Conservation (phyloP, 2,329 filamentous ascomycete species). For the Fusarium citri region DNA sequence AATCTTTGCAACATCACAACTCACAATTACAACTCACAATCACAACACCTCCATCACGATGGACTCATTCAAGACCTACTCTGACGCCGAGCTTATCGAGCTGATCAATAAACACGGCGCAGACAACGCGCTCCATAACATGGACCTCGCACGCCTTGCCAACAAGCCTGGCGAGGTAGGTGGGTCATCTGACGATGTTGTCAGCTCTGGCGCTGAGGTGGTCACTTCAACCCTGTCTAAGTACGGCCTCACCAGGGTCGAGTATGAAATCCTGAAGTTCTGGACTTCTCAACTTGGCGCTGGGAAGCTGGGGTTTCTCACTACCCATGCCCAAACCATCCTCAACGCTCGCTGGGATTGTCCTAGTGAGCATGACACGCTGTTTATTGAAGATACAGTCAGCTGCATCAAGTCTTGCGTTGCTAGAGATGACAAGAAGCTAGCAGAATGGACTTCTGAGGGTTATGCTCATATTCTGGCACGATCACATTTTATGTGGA, state of each 20-base stretch:
- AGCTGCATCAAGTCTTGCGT: neutral
- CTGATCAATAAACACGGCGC: slow-evolving; percentile 2
- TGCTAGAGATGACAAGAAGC: neutral
- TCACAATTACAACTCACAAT: neutral
- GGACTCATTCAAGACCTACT: neutral
- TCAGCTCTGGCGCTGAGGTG: too few species aligned
- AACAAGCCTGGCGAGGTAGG: neutral
- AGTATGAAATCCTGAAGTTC: neutral
- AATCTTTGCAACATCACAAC: neutral
- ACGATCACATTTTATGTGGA: neutral
- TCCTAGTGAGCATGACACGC: fast-evolving
- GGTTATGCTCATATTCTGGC: neutral
- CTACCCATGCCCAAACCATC: neutral
- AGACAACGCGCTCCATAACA: neutral
- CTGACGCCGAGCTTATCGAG: neutral
- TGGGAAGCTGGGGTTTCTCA: neutral
- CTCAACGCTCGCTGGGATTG: fast-evolving
- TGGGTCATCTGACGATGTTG: neutral
- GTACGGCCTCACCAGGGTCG: neutral
- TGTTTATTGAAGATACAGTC: neutral
- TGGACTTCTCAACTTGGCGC: neutral
- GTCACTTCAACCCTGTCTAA: too few species aligned
- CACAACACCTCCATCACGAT: neutral
- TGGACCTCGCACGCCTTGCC: neutral
- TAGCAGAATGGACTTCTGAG: neutral